Conservation (phyloP, 2,329 filamentous ascomycete species). For the Ophiostoma perfectum region DNA sequence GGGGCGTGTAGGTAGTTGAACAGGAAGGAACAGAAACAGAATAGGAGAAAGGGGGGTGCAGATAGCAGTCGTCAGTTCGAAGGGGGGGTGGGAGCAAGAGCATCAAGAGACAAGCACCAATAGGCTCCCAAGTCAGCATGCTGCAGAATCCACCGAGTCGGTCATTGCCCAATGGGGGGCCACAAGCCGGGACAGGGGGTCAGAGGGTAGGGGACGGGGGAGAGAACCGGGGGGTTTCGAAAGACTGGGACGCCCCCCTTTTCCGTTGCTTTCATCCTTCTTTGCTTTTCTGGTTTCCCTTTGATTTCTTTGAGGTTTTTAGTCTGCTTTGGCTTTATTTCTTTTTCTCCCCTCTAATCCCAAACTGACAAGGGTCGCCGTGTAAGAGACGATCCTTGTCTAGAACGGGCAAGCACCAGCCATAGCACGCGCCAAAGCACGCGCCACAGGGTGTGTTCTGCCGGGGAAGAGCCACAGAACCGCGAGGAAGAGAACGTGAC, state of each 20-base stretch:
- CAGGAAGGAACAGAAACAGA: neutral
- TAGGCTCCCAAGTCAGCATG: constrained; percentile 33
- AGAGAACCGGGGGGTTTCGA: constrained; percentile 24
- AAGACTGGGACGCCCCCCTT: constrained; percentile 24
- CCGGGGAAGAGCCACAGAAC: neutral
- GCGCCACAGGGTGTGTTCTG: constrained; percentile 17
- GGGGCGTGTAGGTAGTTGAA: constrained; percentile 10
- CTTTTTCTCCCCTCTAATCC: constrained; percentile 20
- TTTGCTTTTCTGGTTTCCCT: neutral
- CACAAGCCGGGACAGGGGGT: constrained; percentile 40
- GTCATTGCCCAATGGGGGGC: constrained; percentile 48
- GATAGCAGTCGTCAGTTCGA: neutral
- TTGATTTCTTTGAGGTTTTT: neutral
- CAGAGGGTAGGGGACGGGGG: constrained; percentile 18
- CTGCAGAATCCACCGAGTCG: constrained; percentile 37
- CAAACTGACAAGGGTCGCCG: constrained; percentile 26
- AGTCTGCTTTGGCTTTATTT: constrained; percentile 10
- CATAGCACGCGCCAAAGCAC: constrained; percentile 9
- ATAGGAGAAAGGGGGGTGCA: constrained; percentile 14
- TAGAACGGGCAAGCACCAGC: constrained; percentile 13
- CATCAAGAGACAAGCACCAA: constrained; percentile 36
- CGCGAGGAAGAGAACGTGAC: neutral
- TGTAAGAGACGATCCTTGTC: constrained; percentile 22
- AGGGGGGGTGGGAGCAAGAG: neutral
- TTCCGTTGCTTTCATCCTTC: constrained; percentile 9